Evolutionary conservation across 345 rosid species (phyloP).

Genomic region (Cardamine resedifolia): DNA sequence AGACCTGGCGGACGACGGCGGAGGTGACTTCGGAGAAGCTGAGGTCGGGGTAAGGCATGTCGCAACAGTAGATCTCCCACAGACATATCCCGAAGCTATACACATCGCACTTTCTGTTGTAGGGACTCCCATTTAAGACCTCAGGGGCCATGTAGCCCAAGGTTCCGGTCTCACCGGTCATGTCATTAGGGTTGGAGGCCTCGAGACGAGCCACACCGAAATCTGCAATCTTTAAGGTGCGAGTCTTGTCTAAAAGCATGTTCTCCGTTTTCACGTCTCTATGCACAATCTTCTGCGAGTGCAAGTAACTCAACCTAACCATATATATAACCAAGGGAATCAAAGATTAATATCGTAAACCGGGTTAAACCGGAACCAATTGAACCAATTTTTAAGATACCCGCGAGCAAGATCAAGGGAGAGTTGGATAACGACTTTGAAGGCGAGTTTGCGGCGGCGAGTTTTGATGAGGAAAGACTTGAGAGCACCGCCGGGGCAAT

Average conservation of each 20-base stretch:
- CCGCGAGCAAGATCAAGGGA: constrained; percentile 97
- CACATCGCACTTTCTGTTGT: constrained; percentile 94
- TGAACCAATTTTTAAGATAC: constrained; percentile 16
- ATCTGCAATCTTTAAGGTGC: constrained; percentile 89
- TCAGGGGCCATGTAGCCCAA: constrained; percentile 99
- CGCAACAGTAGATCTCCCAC: constrained; percentile 99
- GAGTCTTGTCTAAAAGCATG: constrained; percentile 88
- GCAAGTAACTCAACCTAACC: constrained; percentile 86
- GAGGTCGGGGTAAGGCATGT: constrained; percentile 98
- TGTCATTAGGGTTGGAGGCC: constrained; percentile 96
- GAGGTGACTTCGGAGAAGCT: constrained; percentile 97
- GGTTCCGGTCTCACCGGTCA: constrained; percentile 99
- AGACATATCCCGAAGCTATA: constrained; percentile 97
- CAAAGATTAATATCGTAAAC: not conserved
- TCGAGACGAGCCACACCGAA: constrained; percentile 98
- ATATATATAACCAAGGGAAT: not conserved
- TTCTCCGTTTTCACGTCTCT: constrained; percentile 99
- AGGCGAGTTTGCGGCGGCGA: constrained; percentile 85
- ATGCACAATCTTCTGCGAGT: constrained; percentile 85
- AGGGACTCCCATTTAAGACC: constrained; percentile 92
- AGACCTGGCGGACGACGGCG: constrained; percentile 95
- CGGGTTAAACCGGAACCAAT: not conserved
- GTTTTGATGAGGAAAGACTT: constrained; percentile 90
- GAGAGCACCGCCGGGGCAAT: constrained; percentile 90
- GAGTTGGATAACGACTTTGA: constrained; percentile 86